These are phyloP conservation scores for Corrigiola litoralis DNA, from an alignment of 179 eudicot genomes.

Conservation along the genomic window DNA sequence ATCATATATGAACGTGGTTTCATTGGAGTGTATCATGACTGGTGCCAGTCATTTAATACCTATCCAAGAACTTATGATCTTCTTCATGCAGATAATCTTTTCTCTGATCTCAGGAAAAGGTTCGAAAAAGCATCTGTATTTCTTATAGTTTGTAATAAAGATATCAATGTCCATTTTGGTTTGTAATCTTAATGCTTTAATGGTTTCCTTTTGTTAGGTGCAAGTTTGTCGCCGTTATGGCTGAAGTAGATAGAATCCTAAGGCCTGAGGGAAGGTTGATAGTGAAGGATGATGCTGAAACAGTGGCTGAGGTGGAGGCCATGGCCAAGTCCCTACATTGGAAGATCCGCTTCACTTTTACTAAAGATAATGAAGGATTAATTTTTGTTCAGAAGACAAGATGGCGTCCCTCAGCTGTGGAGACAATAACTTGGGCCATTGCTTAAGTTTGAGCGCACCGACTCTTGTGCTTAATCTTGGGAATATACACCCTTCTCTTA, in stretches of 20 bases:
- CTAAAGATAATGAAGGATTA: slow-evolving; percentile 36
- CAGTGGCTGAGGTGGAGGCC: slow-evolving; percentile 32
- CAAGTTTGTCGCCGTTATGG: slow-evolving; percentile 32
- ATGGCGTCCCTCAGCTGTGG: slow-evolving; percentile 41
- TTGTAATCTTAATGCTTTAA: not conserved
- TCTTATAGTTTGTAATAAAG: not conserved
- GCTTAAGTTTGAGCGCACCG: slow-evolving; percentile 15
- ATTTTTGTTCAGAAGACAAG: slow-evolving; percentile 38
- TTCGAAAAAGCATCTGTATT: slow-evolving; percentile 4
- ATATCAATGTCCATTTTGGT: too few relatives aligned
- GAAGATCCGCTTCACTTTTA: slow-evolving; percentile 22
- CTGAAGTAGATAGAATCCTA: slow-evolving; percentile 44
- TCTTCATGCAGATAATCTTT: slow-evolving; percentile 42
- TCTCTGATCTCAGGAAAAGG: slow-evolving; percentile 37
- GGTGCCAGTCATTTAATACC: slow-evolving; percentile 45
- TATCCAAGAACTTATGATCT: slow-evolving; percentile 49
- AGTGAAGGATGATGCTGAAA: slow-evolving; percentile 37
- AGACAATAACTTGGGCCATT: slow-evolving; percentile 33
- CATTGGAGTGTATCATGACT: slow-evolving; percentile 42
- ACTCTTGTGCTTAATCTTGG: slow-evolving; percentile 2
- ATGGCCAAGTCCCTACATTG: slow-evolving; percentile 42
- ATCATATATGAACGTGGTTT: slow-evolving; percentile 48
- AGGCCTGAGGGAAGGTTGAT: slow-evolving; percentile 40
- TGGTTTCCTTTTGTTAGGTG: slow-evolving; percentile 25
- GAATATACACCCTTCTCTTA: not conserved